phyloP scores from a whole-genome alignment of 306 rosid genomes.

The Leucaena leucocephala region DNA sequence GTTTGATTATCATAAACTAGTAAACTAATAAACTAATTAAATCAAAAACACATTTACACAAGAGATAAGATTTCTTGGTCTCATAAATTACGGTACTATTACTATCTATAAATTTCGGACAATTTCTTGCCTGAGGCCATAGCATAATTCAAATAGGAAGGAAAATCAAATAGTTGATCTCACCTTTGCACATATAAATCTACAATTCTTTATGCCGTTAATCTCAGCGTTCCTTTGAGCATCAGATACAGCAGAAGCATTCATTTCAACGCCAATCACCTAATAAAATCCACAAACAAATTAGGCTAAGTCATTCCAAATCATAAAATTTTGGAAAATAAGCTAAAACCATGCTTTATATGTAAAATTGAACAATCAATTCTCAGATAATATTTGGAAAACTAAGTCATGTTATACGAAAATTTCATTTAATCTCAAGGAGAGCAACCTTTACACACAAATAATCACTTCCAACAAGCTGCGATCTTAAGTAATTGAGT shows the following conservation, averaged over 20 bases:
- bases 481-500: background rate
- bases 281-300: slow-evolving; percentile 41
- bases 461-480: slow-evolving; percentile 16
- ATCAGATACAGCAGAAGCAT: slow-evolving; percentile 89
- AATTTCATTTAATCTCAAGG: slow-evolving; percentile 20
- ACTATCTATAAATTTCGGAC: slow-evolving; percentile 15
- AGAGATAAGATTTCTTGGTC: slow-evolving; percentile 1
- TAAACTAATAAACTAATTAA: slow-evolving; percentile 22
- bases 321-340: background rate
- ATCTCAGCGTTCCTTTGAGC: slow-evolving; percentile 89
- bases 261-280: slow-evolving; percentile 99
- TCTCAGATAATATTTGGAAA: background rate
- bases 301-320: slow-evolving; percentile 22
- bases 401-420: background rate
- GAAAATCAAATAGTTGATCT: slow-evolving; percentile 28
- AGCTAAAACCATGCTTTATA: background rate
- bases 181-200: slow-evolving; percentile 90
- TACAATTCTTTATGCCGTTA: slow-evolving; percentile 86
- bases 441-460: slow-evolving; percentile 21
- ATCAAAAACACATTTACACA: slow-evolving; percentile 11
- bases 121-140: slow-evolving; percentile 13
- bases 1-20: slow-evolving; percentile 19
- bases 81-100: slow-evolving; percentile 2
- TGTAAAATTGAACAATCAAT: background rate
- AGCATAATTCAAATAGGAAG: slow-evolving; percentile 33